Evolutionary conservation across 2,329 filamentous ascomycete genomes (phyloP).

Genomic region (Mycosphaerelloides madeirae): DNA sequence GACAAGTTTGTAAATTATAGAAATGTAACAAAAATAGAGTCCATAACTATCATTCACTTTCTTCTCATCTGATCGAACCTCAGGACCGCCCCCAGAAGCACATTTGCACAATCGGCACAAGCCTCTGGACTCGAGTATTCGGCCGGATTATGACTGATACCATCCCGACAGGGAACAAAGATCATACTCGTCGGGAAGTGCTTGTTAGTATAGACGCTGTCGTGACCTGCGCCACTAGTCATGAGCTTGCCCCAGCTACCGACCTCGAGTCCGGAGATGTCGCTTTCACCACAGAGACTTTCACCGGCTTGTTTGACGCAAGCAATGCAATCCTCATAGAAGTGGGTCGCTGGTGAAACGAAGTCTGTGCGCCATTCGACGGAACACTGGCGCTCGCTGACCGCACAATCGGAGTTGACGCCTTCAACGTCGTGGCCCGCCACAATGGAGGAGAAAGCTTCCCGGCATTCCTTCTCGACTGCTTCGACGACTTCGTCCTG

Average conservation of each 20-base stretch:
- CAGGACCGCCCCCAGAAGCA: slow-evolving; percentile 48
- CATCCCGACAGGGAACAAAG: slow-evolving; percentile 45
- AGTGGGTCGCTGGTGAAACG: slow-evolving; percentile 57
- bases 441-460: slow-evolving; percentile 58
- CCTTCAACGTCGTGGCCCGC: slow-evolving; percentile 51
- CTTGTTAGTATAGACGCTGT: slow-evolving; percentile 45
- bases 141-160: slow-evolving; percentile 45
- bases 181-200: slow-evolving; percentile 47
- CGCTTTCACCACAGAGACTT: slow-evolving; percentile 51
- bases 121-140: slow-evolving; percentile 45
- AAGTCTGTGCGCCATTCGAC: slow-evolving; percentile 60
- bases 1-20: too few relatives aligned
- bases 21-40: too few relatives aligned
- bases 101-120: slow-evolving; percentile 46
- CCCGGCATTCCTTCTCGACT: slow-evolving; percentile 54
- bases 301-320: slow-evolving; percentile 59
- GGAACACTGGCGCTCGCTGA: slow-evolving; percentile 38
- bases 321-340: slow-evolving; percentile 62
- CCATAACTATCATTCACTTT: not conserved
- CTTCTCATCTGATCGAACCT: slow-evolving; percentile 45
- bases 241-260: slow-evolving; percentile 44
- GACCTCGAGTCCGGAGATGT: slow-evolving; percentile 34
- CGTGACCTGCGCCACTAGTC: slow-evolving; percentile 62
- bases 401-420: slow-evolving; percentile 42
- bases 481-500: slow-evolving; percentile 52